These are phyloP conservation scores for Cytospora paraplurivora DNA, from an alignment of 2,329 filamentous ascomycete genomes.

Conservation along the genomic window DNA sequence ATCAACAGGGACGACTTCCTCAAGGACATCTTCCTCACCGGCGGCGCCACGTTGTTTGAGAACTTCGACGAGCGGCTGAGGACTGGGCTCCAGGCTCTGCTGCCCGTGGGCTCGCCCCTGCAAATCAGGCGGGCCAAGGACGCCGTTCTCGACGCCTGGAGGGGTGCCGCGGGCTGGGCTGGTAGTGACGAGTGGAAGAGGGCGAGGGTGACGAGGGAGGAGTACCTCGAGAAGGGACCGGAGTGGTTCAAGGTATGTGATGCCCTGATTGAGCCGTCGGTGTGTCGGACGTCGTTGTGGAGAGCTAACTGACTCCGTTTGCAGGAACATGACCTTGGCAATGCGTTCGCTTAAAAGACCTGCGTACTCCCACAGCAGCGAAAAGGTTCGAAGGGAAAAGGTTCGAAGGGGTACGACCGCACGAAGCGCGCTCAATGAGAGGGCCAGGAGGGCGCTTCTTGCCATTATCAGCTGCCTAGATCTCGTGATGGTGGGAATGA, in stretches of 20 bases:
- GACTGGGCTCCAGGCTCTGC: slow-evolving; percentile 69
- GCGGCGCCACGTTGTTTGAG: slow-evolving; percentile 85
- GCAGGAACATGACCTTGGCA: slow-evolving; percentile 68
- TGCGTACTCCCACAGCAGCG: not conserved
- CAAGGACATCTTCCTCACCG: slow-evolving; percentile 88
- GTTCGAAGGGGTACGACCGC: slow-evolving; percentile 1
- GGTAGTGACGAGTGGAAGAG: slow-evolving; percentile 59
- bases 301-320: slow-evolving; percentile 24
- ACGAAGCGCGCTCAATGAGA: not conserved
- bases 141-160: slow-evolving; percentile 87
- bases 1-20: slow-evolving; percentile 68
- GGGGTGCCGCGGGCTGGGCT: slow-evolving; percentile 86
- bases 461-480: not conserved
- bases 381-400: not conserved
- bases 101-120: slow-evolving; percentile 71
- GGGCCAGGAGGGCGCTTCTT: not conserved
- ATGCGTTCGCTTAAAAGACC: slow-evolving; percentile 43
- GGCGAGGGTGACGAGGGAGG: slow-evolving; percentile 73
- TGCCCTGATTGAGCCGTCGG: not conserved
- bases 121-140: slow-evolving; percentile 73
- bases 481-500: not conserved
- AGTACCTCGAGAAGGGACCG: slow-evolving; percentile 88
- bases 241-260: slow-evolving; percentile 88
- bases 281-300: not conserved
- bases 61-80: slow-evolving; percentile 83